phyloP scores from a whole-genome alignment of 2,329 filamentous ascomycete species.

The Penicillium frequentans region DNA sequence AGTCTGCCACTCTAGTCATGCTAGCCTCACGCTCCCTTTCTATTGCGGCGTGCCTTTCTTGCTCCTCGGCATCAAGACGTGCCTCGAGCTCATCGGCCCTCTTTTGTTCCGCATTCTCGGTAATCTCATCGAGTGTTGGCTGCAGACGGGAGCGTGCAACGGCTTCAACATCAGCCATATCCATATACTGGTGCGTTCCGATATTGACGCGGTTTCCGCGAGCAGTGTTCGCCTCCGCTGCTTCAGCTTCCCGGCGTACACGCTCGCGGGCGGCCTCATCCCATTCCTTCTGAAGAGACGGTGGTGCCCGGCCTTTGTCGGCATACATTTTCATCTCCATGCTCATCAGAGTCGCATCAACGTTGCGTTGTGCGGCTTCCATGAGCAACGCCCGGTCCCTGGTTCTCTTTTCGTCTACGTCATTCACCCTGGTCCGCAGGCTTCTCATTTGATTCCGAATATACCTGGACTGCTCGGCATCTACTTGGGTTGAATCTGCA shows the following conservation, averaged over 20 bases:
- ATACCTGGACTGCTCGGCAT: conserved; percentile 67
- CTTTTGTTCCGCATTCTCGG: conserved; percentile 72
- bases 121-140: conserved; percentile 82
- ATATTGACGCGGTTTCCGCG: conserved; percentile 63
- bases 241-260: conserved; percentile 65
- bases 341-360: conserved; percentile 71
- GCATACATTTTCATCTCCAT: conserved; percentile 81
- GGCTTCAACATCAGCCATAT: conserved; percentile 73
- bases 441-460: conserved; percentile 79
- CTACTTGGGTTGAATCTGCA: conserved; percentile 57
- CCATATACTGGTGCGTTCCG: conserved; percentile 78
- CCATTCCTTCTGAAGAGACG: conserved; percentile 72
- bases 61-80: conserved; percentile 64
- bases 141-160: conserved; percentile 77
- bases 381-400: conserved; percentile 74
- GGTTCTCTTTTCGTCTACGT: conserved; percentile 50
- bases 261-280: conserved; percentile 70
- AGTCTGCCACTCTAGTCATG: conserved; percentile 30
- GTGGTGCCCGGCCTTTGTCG: conserved; percentile 72
- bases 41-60: conserved; percentile 57
- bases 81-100: conserved; percentile 65
- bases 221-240: conserved; percentile 60
- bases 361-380: conserved; percentile 79
- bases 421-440: conserved; percentile 65
- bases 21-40: conserved; percentile 42